phyloP scores from a whole-genome alignment of 140 eudicot genomes.

The Ambrosia hybrid region DNA sequence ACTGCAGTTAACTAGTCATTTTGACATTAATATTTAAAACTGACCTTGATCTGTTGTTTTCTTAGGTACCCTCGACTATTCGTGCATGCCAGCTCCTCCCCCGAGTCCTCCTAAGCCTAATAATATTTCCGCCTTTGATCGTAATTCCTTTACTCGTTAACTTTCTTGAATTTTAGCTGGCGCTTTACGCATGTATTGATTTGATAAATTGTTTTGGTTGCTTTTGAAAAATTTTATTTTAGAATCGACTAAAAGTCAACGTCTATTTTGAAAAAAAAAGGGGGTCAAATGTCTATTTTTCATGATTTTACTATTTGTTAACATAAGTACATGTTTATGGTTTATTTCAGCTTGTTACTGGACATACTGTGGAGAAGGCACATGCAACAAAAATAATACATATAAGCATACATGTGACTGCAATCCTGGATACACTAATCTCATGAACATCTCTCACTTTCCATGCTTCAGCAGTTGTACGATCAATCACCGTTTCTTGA shows the following conservation, averaged over 20 bases:
- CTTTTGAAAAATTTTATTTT: too few relatives aligned
- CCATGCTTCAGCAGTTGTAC: constrained; percentile 40
- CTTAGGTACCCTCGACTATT: constrained; percentile 37
- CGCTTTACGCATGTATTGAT: too few relatives aligned
- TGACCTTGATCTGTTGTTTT: background rate
- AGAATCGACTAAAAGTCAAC: too few relatives aligned
- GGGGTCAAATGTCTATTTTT: too few relatives aligned
- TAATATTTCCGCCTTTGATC: constrained; percentile 36
- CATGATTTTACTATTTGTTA: background rate
- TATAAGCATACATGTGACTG: constrained; percentile 35
- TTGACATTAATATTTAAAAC: background rate
- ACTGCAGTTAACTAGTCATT: background rate
- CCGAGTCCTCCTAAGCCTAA: constrained; percentile 37
- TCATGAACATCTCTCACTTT: constrained; percentile 38
- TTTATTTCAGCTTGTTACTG: constrained; percentile 32
- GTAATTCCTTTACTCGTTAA: constrained; percentile 19
- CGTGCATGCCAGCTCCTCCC: constrained; percentile 45
- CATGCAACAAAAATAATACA: constrained; percentile 23
- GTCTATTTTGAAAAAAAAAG: too few relatives aligned
- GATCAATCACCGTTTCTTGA: constrained; percentile 11
- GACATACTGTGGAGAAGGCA: constrained; percentile 47
- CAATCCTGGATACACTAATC: constrained; percentile 40
- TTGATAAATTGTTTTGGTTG: too few relatives aligned
- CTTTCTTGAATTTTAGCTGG: background rate
- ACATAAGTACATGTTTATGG: constrained; percentile 5